phyloP scores from a whole-genome alignment of 805 yeast species.

The Jamesozyma lodderae region DNA sequence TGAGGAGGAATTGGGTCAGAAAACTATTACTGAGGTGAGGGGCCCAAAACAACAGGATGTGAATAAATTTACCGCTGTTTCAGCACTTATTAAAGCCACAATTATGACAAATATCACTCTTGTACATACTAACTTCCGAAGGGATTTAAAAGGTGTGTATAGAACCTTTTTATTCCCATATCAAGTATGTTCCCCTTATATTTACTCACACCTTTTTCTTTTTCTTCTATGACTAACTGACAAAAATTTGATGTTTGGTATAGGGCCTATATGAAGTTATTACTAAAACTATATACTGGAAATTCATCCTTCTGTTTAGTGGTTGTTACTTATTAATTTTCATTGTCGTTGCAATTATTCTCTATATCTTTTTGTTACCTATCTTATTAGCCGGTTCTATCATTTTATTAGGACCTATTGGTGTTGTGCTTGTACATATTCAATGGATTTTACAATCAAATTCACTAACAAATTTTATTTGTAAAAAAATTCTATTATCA shows the following conservation, averaged over 20 bases:
- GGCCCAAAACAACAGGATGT: no score
- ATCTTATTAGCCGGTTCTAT: constrained; percentile 5
- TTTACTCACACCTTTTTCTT: not conserved
- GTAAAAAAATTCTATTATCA: constrained; percentile 19
- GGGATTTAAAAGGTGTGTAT: not conserved
- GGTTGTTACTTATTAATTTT: constrained; percentile 19
- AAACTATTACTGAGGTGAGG: no score
- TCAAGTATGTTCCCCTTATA: constrained; percentile 1
- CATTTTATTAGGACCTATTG: constrained; percentile 27
- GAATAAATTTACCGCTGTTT: no score
- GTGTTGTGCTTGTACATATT: constrained; percentile 22
- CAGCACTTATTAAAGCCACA: no score
- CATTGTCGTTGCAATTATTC: constrained; percentile 13
- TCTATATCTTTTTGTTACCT: constrained; percentile 24
- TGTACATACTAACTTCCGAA: not conserved
- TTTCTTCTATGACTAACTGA: not conserved
- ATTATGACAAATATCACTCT: not conserved
- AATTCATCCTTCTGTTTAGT: constrained; percentile 18
- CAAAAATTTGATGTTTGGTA: not conserved
- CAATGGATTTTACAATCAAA: constrained; percentile 27
- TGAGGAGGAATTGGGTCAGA: no score
- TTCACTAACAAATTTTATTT: constrained; percentile 19
- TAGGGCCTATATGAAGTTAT: constrained; percentile 24
- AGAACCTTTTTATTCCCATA: not conserved
- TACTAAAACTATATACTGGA: constrained; percentile 23